Conservation (phyloP, 2,329 filamentous ascomycete genomes). For the Metarhizium rileyi region DNA sequence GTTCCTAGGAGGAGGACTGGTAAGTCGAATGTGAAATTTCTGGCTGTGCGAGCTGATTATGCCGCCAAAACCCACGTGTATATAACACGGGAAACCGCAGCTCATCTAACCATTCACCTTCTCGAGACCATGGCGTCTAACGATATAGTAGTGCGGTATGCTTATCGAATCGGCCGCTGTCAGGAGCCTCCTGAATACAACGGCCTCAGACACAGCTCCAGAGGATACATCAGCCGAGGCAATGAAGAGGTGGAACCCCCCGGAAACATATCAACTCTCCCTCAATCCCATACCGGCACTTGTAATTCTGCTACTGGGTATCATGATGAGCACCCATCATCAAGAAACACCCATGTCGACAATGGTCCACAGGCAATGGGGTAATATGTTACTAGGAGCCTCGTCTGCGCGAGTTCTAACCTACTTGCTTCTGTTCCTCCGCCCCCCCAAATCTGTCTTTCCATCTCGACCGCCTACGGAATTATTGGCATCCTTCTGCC, state of each 20-base stretch:
- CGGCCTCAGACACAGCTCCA: constrained; percentile 27
- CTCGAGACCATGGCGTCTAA: neutral
- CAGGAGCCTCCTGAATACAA: constrained; percentile 55
- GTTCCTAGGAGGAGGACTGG: constrained; percentile 85
- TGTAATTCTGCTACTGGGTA: constrained; percentile 75
- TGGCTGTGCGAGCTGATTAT: neutral
- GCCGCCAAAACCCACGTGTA: no score
- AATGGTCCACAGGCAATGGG: constrained; percentile 94
- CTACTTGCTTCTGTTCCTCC: constrained; percentile 70
- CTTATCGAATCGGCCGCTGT: constrained; percentile 68
- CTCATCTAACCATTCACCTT: no score
- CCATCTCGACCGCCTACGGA: constrained; percentile 84
- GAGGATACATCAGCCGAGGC: constrained; percentile 30
- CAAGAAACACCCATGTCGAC: constrained; percentile 74
- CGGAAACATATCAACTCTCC: constrained; percentile 61
- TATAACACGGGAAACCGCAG: no score
- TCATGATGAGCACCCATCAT: constrained; percentile 94
- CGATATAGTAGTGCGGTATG: constrained; percentile 57
- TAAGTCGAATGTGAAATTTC: constrained; percentile 31
- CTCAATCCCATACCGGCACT: constrained; percentile 84
- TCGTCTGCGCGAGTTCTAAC: constrained; percentile 69
- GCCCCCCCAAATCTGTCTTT: constrained; percentile 68
- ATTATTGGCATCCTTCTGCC: constrained; percentile 75
- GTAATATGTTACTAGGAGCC: constrained; percentile 70
- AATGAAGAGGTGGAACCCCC: constrained; percentile 41